A percentile compares a stretch with the other conserved stretches of the same genome.
Evolutionary conservation across 1,284 basidiomycete genomes (phyloP).

Genomic region (Trametes hirsuta): DNA sequence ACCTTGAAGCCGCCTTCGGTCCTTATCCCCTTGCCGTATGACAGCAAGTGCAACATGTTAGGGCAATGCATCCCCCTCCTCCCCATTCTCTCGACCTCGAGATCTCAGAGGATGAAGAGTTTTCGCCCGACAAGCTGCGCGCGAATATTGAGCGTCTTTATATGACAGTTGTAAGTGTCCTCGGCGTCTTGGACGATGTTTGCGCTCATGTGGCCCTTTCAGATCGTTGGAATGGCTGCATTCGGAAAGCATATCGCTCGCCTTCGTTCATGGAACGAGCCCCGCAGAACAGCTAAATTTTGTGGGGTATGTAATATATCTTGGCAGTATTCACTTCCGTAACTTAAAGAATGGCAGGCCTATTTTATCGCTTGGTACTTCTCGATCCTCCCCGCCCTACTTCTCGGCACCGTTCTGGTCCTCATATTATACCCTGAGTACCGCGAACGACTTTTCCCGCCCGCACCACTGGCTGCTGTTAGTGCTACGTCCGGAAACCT

Average conservation of each 20-base stretch:
- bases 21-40: background rate
- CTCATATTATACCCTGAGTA: constrained; percentile 49
- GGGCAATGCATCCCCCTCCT: constrained; percentile 31
- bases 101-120: constrained; percentile 46
- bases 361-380: constrained; percentile 50
- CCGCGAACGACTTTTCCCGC: constrained; percentile 51
- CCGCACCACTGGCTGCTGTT: constrained; percentile 45
- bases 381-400: constrained; percentile 42
- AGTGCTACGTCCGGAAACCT: constrained; percentile 31
- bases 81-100: constrained; percentile 46
- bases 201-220: background rate
- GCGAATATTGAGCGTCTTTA: constrained; percentile 55
- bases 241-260: constrained; percentile 50
- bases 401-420: constrained; percentile 41
- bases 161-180: constrained; percentile 42
- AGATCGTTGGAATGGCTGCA: constrained; percentile 46
- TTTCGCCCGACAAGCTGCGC: constrained; percentile 50
- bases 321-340: background rate
- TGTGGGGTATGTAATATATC: constrained; percentile 32
- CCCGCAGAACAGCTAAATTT: constrained; percentile 45
- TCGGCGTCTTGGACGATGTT: background rate
- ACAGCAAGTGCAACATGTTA: constrained; percentile 43
- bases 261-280: constrained; percentile 55
- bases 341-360: constrained; percentile 23
- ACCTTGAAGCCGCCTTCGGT: background rate